phyloP scores from a whole-genome alignment of 768 basidiomycete genomes.

The Saitozyma sp. region DNA sequence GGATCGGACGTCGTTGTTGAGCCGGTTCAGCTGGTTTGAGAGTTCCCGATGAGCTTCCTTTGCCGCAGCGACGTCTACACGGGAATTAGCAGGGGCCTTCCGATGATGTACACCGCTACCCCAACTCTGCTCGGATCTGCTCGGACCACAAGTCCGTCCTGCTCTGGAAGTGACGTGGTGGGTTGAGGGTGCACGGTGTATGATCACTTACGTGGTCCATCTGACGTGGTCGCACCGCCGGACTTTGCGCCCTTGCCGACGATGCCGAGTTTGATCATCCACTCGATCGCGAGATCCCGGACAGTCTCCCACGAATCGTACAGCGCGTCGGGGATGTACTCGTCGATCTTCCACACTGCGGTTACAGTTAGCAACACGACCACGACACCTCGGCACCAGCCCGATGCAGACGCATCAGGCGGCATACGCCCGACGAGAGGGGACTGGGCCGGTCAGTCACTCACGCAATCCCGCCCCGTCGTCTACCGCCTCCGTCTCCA shows the following conservation, averaged over 20 bases:
- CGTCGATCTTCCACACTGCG: slow-evolving; percentile 72
- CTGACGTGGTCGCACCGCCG: slow-evolving; percentile 11
- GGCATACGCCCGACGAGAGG: neutral
- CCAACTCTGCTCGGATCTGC: no score
- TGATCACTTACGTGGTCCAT: slow-evolving; percentile 41
- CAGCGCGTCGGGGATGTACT: slow-evolving; percentile 81
- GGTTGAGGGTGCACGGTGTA: neutral
- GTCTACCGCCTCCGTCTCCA: slow-evolving; percentile 55
- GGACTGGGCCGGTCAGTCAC: slow-evolving; percentile 58
- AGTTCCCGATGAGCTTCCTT: slow-evolving; percentile 46
- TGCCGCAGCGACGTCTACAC: slow-evolving; percentile 50
- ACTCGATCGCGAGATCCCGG: slow-evolving; percentile 63
- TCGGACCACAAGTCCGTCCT: neutral
- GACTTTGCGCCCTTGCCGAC: slow-evolving; percentile 47
- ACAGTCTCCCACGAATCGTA: slow-evolving; percentile 71
- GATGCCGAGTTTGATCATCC: slow-evolving; percentile 68
- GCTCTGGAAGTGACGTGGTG: neutral
- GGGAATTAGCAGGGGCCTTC: neutral
- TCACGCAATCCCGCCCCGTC: slow-evolving; percentile 53
- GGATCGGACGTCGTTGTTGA: slow-evolving; percentile 57
- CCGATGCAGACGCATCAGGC: neutral
- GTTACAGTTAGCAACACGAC: neutral
- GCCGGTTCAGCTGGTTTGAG: slow-evolving; percentile 62
- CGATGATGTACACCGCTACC: no score
- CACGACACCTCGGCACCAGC: no score